Percentiles rank a stretch among this genome's conserved stretches.
These are phyloP conservation scores for Chondrus crispus DNA, from an alignment of 23 red algal genomes.

Conservation along the genomic window DNA sequence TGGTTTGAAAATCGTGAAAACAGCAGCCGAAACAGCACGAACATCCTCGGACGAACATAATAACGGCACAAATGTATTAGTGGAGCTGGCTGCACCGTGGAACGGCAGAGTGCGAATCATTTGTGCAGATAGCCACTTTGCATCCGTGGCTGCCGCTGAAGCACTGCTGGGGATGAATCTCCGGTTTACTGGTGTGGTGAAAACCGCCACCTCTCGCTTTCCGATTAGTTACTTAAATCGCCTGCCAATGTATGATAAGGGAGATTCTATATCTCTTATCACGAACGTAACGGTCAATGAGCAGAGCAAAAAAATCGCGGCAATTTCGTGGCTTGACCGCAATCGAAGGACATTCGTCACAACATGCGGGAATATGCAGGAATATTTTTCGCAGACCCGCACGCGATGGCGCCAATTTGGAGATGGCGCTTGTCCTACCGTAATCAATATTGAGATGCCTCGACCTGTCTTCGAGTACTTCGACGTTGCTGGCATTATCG, in stretches of 20 bases:
- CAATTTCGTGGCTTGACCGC: slow-evolving; percentile 9
- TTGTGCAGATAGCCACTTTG: slow-evolving; percentile 9
- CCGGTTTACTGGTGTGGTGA: slow-evolving; percentile 15
- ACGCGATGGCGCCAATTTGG: not conserved
- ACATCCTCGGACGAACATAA: not conserved
- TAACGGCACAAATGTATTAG: not conserved
- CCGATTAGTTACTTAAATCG: not conserved
- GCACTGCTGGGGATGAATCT: not conserved
- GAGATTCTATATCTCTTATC: not conserved
- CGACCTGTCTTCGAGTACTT: not conserved
- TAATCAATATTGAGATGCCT: not conserved
- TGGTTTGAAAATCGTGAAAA: not conserved
- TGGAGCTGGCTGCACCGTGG: not conserved
- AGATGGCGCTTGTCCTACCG: not conserved
- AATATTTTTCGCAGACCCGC: not conserved
- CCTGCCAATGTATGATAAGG: not conserved
- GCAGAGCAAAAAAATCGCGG: not conserved
- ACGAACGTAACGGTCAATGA: not conserved
- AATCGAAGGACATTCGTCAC: not conserved
- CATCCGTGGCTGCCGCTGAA: not conserved
- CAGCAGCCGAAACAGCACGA: not conserved
- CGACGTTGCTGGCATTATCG: not conserved
- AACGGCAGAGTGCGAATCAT: not conserved
- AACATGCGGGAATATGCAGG: not conserved
- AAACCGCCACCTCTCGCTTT: not conserved